phyloP scores from a whole-genome alignment of 768 basidiomycete genomes.

The Kondoa malvinella region DNA sequence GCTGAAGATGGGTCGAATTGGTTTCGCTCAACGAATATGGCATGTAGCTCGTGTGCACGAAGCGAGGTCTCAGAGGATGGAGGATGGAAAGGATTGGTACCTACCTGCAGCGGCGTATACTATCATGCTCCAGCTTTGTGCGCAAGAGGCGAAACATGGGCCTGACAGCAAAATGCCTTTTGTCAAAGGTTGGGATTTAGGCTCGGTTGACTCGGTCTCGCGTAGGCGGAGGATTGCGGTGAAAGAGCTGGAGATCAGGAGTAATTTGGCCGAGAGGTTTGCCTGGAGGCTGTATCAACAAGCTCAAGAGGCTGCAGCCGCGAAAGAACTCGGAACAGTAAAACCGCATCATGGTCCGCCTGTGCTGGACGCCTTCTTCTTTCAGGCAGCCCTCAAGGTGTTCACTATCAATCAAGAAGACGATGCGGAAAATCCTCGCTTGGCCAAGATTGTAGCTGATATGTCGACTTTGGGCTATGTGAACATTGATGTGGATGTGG shows the following conservation, averaged over 20 bases:
- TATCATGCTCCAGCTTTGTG: neutral
- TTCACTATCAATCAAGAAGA: neutral
- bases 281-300: neutral
- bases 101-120: neutral
- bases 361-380: neutral
- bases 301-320: neutral
- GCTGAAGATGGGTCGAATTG: neutral
- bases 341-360: neutral
- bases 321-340: neutral
- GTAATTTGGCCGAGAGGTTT: neutral
- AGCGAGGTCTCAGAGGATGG: neutral
- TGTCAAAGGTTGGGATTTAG: neutral
- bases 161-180: neutral
- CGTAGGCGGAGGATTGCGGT: neutral
- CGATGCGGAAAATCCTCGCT: neutral
- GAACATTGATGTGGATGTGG: neutral
- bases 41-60: neutral
- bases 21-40: neutral
- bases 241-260: neutral
- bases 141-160: neutral
- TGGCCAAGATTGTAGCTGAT: neutral
- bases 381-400: neutral
- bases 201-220: neutral
- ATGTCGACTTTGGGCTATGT: neutral
- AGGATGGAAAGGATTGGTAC: neutral